Evolutionary conservation across 2,329 filamentous ascomycete genomes (phyloP).

Genomic region (Phaeosphaeriaceae sp.): DNA sequence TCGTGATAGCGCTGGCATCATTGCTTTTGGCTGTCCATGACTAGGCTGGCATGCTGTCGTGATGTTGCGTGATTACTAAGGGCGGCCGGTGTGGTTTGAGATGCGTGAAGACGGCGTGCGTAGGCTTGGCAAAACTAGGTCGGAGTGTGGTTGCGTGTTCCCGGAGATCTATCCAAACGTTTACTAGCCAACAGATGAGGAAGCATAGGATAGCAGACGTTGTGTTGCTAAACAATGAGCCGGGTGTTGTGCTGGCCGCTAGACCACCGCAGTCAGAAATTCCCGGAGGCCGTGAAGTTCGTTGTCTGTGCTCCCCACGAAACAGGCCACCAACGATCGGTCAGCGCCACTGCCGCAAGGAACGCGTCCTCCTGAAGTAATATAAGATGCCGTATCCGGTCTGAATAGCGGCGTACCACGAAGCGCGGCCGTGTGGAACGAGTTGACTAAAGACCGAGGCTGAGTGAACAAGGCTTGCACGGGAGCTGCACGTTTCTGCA

Average conservation of each 20-base stretch:
- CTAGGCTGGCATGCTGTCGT: conserved; percentile 9
- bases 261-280: conserved; percentile 3
- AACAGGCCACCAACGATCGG: conserved; percentile 9
- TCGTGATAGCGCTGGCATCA: conserved; percentile 19
- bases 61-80: conserved; percentile 33
- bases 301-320: conserved; percentile 17
- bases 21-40: conserved; percentile 13
- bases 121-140: conserved; percentile 18
- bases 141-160: background rate
- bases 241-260: background rate
- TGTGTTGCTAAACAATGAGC: background rate
- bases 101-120: conserved; percentile 10
- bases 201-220: background rate
- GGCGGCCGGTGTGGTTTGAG: conserved; percentile 11
- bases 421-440: conserved; percentile 1
- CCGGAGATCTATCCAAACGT: background rate
- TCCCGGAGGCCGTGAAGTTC: conserved; percentile 4
- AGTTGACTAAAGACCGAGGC: background rate
- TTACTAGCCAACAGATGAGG: background rate
- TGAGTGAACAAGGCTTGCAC: conserved; percentile 17
- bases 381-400: conserved; percentile 1
- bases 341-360: conserved; percentile 22
- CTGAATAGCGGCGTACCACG: conserved; percentile 2
- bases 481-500: conserved; percentile 15
- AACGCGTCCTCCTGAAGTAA: conserved; percentile 7